Evolutionary conservation across 805 yeast species (phyloP).

Genomic region (Dipodascus albidus): DNA sequence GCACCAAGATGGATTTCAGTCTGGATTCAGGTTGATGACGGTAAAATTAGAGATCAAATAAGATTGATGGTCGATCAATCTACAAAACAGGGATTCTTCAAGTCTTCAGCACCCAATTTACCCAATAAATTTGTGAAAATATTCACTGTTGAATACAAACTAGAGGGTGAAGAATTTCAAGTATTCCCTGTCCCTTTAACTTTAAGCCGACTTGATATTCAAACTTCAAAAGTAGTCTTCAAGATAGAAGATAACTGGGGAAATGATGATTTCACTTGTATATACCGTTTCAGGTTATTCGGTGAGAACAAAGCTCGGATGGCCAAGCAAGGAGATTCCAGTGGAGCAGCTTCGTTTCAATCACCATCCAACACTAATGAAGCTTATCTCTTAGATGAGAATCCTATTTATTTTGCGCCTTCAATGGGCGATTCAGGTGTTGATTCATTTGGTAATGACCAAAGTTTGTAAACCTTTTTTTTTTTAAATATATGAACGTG

Average conservation of each 20-base stretch:
- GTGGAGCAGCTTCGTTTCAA: too few species aligned
- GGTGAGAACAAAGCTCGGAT: conserved; percentile 10
- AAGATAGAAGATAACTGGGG: conserved; percentile 25
- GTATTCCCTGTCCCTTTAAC: conserved; percentile 13
- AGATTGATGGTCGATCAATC: neutral
- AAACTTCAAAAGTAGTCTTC: conserved; percentile 15
- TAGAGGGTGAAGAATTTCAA: conserved; percentile 14
- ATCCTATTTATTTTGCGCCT: neutral
- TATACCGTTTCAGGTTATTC: conserved; percentile 21
- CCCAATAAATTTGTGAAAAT: conserved; percentile 14
- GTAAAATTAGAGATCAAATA: conserved; percentile 7
- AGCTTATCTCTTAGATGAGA: neutral
- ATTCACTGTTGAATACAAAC: conserved; percentile 15
- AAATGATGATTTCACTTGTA: conserved; percentile 19
- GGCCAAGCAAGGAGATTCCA: neutral
- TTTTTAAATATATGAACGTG: neutral
- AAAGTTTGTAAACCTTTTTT: neutral
- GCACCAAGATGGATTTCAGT: conserved; percentile 23
- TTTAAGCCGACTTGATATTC: conserved; percentile 7
- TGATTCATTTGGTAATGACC: neutral
- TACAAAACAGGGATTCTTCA: neutral
- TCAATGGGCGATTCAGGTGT: neutral
- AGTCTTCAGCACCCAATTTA: neutral
- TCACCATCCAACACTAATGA: too few species aligned
- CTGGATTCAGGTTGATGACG: conserved; percentile 18